These are phyloP conservation scores for Hirschfeldia incana DNA, from an alignment of 345 rosid species.

Conservation along the genomic window DNA sequence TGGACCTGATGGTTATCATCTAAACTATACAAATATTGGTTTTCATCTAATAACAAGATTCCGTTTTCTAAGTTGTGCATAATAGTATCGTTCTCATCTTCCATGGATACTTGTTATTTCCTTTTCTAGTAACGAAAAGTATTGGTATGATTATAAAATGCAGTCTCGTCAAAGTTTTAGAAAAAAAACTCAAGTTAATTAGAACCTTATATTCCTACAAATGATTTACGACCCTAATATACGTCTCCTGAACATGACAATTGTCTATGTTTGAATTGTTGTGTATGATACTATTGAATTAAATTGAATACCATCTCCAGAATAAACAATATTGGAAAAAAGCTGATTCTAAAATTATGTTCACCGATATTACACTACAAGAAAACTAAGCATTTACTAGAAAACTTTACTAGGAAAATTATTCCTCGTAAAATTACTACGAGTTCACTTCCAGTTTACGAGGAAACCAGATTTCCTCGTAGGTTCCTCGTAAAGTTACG, in stretches of 20 bases:
- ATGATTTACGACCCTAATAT: background rate
- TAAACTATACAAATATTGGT: too few species aligned
- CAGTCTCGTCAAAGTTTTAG: constrained; percentile 17
- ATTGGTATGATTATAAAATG: background rate
- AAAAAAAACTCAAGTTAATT: background rate
- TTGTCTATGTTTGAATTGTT: background rate
- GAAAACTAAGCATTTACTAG: too few species aligned
- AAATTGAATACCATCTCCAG: background rate
- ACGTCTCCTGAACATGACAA: constrained; percentile 1
- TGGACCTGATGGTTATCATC: too few species aligned
- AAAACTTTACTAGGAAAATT: too few species aligned
- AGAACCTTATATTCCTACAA: background rate
- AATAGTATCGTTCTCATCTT: background rate
- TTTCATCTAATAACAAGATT: background rate
- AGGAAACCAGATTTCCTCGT: too few species aligned
- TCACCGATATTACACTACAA: background rate
- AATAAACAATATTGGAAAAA: background rate
- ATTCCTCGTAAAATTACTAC: too few species aligned
- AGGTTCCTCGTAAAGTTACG: too few species aligned
- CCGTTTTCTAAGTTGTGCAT: constrained; percentile 12
- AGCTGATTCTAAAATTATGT: background rate
- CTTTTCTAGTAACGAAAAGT: background rate
- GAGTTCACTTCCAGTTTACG: too few species aligned
- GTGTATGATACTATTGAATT: background rate
- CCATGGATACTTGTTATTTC: background rate